Percentiles rank a stretch among this genome's conserved stretches.
Evolutionary conservation across 1,284 basidiomycete genomes (phyloP).

Genomic region (Neonothopanus nambi): DNA sequence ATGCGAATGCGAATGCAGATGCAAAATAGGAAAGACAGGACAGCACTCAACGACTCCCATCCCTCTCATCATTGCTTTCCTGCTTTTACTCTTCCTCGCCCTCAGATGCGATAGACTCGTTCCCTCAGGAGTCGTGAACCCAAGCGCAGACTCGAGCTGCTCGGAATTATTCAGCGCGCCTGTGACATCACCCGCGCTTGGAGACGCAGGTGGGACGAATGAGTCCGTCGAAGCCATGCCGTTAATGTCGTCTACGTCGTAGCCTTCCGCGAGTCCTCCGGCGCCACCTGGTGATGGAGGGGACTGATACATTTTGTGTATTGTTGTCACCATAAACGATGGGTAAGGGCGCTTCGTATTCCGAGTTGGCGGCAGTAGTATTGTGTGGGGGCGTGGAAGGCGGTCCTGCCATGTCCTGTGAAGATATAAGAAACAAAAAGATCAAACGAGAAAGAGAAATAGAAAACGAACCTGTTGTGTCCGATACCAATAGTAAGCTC

Average conservation of each 20-base stretch:
- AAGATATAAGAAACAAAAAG: neutral
- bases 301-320: neutral
- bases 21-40: neutral
- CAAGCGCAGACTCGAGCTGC: slow-evolving; percentile 5
- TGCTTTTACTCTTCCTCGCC: slow-evolving; percentile 17
- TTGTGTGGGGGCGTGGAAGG: slow-evolving; percentile 75
- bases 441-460: neutral
- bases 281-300: neutral
- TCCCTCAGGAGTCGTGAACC: slow-evolving; percentile 11
- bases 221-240: too few relatives aligned
- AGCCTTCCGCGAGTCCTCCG: neutral
- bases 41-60: neutral
- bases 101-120: slow-evolving; percentile 5
- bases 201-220: neutral
- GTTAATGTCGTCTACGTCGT: neutral
- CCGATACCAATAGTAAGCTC: slow-evolving; percentile 68
- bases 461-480: slow-evolving; percentile 59
- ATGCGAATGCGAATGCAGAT: too few relatives aligned
- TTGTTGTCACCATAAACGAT: slow-evolving; percentile 44
- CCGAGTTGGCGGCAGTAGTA: slow-evolving; percentile 68
- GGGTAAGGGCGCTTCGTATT: slow-evolving; percentile 60
- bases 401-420: slow-evolving; percentile 49
- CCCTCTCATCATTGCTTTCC: slow-evolving; percentile 14
- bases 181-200: neutral
- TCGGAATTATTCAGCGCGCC: neutral